phyloP scores from a whole-genome alignment of 78 protist species.

The Parvularia atlantis region DNA sequence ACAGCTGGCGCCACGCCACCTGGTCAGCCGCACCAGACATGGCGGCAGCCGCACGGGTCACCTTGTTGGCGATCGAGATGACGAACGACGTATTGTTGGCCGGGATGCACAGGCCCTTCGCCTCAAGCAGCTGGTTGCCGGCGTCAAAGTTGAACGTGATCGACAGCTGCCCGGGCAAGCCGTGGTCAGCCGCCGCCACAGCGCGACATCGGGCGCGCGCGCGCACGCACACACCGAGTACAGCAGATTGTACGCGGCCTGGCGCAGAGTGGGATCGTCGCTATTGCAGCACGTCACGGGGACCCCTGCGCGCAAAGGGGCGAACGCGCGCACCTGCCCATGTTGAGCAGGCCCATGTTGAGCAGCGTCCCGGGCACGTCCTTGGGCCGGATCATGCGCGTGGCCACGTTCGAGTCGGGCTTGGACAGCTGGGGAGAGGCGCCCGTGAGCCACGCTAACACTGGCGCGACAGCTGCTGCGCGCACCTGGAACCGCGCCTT shows the following conservation, averaged over 20 bases:
- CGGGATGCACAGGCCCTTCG: conserved; percentile 52
- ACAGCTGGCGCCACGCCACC: conserved; percentile 27
- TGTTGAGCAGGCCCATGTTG: conserved; percentile 57
- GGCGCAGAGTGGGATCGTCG: conserved; percentile 30
- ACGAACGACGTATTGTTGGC: conserved; percentile 34
- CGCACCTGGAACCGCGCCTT: conserved; percentile 12
- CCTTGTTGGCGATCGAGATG: conserved; percentile 21
- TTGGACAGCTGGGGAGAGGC: conserved; percentile 20
- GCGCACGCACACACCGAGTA: too few species aligned
- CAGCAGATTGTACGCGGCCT: conserved; percentile 49
- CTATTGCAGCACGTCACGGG: too few species aligned
- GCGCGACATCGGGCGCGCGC: too few species aligned
- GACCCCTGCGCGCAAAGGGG: too few species aligned
- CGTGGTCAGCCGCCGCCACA: too few species aligned
- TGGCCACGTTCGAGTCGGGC: conserved; percentile 17
- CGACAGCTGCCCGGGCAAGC: too few species aligned
- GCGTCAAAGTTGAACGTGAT: conserved; percentile 33
- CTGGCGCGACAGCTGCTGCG: too few species aligned
- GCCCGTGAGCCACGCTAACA: too few species aligned
- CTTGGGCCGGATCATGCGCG: conserved; percentile 28
- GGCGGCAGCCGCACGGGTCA: too few species aligned
- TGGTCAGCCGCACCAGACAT: too few species aligned
- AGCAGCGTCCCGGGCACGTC: conserved; percentile 59
- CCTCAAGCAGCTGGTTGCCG: conserved; percentile 25
- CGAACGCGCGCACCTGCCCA: conserved; percentile 13